phyloP scores from a whole-genome alignment of 1,284 basidiomycete genomes.

The Pseudozyma sp. region DNA sequence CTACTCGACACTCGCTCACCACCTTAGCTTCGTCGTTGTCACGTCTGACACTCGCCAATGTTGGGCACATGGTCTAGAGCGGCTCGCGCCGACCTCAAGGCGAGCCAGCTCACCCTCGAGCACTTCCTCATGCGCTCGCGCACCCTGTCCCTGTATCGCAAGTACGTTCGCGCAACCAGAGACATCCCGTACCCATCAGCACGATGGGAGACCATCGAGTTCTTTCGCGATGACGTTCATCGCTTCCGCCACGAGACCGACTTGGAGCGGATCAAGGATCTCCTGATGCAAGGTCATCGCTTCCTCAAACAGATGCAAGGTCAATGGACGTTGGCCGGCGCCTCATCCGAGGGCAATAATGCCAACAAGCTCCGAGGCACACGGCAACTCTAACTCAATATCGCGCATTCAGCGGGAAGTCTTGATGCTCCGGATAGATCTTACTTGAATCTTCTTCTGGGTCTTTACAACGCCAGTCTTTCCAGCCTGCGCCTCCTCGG shows the following conservation, averaged over 20 bases:
- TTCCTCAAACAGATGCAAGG: conserved; percentile 56
- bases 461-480: conserved; percentile 1
- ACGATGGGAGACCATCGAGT: conserved; percentile 59
- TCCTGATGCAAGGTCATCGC: conserved; percentile 45
- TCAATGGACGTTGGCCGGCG: conserved; percentile 48
- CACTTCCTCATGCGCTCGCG: conserved; percentile 53
- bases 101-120: conserved; percentile 51
- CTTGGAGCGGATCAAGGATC: conserved; percentile 42
- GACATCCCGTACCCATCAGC: conserved; percentile 59
- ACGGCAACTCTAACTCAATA: conserved; percentile 13
- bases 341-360: conserved; percentile 13
- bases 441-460: not conserved
- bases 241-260: conserved; percentile 40
- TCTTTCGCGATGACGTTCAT: conserved; percentile 49
- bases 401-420: not conserved
- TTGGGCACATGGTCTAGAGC: conserved; percentile 11
- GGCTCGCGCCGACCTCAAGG: conserved; percentile 35
- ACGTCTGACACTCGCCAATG: conserved; percentile 8
- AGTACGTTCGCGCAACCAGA: conserved; percentile 54
- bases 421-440: too few relatives aligned
- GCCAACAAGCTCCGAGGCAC: conserved; percentile 38
- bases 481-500: conserved; percentile 6
- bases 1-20: not conserved
- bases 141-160: conserved; percentile 53
- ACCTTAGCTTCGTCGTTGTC: not conserved